Conservation (phyloP, 108 stramenopile species). For the Bacterosira constricta region DNA sequence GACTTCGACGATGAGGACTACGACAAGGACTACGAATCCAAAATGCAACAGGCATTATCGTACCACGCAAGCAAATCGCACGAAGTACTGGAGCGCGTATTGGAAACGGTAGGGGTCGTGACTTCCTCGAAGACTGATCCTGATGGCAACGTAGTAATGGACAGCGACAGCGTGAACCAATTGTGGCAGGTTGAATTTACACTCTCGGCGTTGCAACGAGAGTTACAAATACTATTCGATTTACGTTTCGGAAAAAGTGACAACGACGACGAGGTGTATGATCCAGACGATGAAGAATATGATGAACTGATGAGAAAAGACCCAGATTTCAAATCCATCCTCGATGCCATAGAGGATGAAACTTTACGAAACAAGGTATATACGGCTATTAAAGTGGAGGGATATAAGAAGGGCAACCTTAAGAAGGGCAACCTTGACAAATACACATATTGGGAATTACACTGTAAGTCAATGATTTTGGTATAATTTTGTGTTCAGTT, state of each 20-base stretch:
- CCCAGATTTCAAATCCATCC: background rate
- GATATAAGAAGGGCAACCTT: background rate
- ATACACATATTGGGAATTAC: constrained; percentile 39
- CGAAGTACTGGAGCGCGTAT: background rate
- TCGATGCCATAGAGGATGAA: background rate
- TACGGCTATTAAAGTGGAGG: background rate
- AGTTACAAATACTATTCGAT: too few species aligned
- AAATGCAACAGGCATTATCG: constrained; percentile 6
- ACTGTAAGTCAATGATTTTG: too few species aligned
- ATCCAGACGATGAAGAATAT: constrained; percentile 4
- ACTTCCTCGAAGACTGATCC: background rate
- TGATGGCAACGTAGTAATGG: too few species aligned
- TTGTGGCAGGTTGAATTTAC: too few species aligned
- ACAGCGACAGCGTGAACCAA: too few species aligned
- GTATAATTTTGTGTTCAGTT: too few species aligned
- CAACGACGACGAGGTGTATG: too few species aligned
- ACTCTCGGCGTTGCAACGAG: too few species aligned
- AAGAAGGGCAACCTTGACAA: constrained; percentile 12
- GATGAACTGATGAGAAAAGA: background rate
- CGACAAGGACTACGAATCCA: constrained; percentile 7
- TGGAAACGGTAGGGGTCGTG: background rate
- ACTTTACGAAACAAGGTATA: background rate
- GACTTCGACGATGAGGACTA: too few species aligned
- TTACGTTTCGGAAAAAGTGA: too few species aligned
- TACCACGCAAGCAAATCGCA: background rate